Base-by-base conservation (phyloP, 768 basidiomycete species). In the Hydnomerulius pinastri region DNA sequence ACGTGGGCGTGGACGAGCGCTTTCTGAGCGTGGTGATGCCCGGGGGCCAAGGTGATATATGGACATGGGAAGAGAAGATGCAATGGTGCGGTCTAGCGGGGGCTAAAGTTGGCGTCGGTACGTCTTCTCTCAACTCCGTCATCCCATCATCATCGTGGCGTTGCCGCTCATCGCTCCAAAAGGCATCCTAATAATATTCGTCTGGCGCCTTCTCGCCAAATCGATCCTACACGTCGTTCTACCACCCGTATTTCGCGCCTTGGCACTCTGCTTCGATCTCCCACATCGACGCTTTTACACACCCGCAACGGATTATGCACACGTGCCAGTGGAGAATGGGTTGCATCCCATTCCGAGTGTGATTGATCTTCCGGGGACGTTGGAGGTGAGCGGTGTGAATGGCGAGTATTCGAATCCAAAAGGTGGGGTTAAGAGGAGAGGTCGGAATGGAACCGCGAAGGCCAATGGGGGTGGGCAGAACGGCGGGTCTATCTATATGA, bases 191-290 rank as follows among this genome's bases (percentile, higher is more conserved):
- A 66, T 79, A 15, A 92, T 98, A 65, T 90, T 98, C 62, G 69
- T 77, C 0, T 98, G 95, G 95, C 87, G 96, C 35, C 73, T 98
- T 37, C 59, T 90, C 33, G 91, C 91, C 8, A 98, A 98, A 68
- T 81, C 83, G 0, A 63, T 80, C 2, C 69, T 92, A 17, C 89
- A 92, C 59, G 60, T 82, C 6, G 70, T 87, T 38, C 81, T 98
- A 1, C 95, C 95, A 1, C 91, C 92, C 0, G 75, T 84, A 15
- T 97, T 92, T 78, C 87, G 95, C 50, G 71, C 83, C 38, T 74
- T 90, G 53, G 77, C 89, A 7, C 78, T 77, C 24, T 74, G 81
- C 32, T 78, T 91, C 61, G 74, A 74, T 7, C 80, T 98, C 4
- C 96, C 95, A 0, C 82, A 85, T 53, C 80, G 96, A 9, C 78